Evolutionary conservation across 2,329 filamentous ascomycete genomes (phyloP), one percentile per base, ranked within the genome.

Genomic region (Exophiala phaeomuriformis): DNA sequence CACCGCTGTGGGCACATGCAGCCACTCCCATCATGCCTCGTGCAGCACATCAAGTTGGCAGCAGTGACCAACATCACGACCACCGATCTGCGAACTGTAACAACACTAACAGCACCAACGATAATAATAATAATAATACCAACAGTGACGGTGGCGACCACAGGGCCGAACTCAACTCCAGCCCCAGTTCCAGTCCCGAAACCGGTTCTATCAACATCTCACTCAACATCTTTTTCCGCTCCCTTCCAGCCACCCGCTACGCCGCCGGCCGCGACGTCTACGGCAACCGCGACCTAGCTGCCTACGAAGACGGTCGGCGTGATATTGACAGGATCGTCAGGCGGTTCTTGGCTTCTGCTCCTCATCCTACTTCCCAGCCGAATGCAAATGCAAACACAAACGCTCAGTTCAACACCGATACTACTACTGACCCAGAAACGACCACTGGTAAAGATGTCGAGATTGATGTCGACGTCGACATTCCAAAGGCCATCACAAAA

Each of bases 221-320:
- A 0, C 83, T 95, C n/a, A 95, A 95, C 66, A 79, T 91, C 30
- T 95, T 95, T 73, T 95, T 94, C 71, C 81, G 83, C 41, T 84
- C 83, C 57, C 73, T 93, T 6, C 46, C 56, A 6, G 72, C 82
- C 2, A 72, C 67, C 2, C 82, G 79, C 1, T 93, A 93, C 66
- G 82, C 88, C 0, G 68, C 77, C 1, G 89, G 90, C 1, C 79
- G 83, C 60, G 90, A 95, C 66, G 85, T 95, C 0, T 95, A 95
- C 65, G 90, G 88, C 1, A 95, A 95, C 65, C 77, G 88, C 37
- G 90, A 95, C 68, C 68, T 95, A 47, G 84, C 85, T 37, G 86
- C 85, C 1, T 95, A 94, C 66, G 88, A 95, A 66, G 89, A 86
- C 63, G 87, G 86, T 0, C 77, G 90, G 49, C 77, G 80, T 59